Conservation (phyloP, 306 rosid genomes). For the Oxytropis ochrocephala region DNA sequence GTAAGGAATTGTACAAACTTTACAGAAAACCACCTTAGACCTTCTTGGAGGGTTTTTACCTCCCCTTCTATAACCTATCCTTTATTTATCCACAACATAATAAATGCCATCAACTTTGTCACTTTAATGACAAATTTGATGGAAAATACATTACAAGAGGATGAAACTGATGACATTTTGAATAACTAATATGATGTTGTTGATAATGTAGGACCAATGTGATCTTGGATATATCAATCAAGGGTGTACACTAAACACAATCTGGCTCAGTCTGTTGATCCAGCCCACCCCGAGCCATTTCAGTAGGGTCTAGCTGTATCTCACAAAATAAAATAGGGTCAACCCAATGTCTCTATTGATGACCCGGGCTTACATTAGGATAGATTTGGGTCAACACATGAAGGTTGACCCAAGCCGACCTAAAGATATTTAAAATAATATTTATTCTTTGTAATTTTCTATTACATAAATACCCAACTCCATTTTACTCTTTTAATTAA, state of each 20-base stretch:
- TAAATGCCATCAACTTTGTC: not conserved
- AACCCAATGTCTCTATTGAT: too few species aligned
- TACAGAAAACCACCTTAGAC: not conserved
- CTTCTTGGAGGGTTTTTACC: not conserved
- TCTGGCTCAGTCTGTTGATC: not conserved
- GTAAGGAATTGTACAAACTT: too few species aligned
- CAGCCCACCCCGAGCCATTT: not conserved
- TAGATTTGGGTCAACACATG: too few species aligned
- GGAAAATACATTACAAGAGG: not conserved
- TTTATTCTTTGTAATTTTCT: too few species aligned
- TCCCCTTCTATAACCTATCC: not conserved
- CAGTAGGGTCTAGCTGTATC: too few species aligned
- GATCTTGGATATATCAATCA: not conserved
- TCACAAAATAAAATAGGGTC: too few species aligned
- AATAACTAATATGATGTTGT: not conserved
- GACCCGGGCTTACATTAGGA: too few species aligned
- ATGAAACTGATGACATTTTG: not conserved
- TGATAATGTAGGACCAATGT: not conserved
- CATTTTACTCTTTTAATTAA: too few species aligned
- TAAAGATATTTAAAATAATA: too few species aligned
- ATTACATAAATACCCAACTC: too few species aligned
- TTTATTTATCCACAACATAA: not conserved
- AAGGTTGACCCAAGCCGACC: too few species aligned
- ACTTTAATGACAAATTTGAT: not conserved
- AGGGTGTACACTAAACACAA: not conserved